Percentiles rank a stretch among this genome's conserved stretches.
Conservation (phyloP, 2,329 filamentous ascomycete genomes). For the Mycosphaerella arachidis region DNA sequence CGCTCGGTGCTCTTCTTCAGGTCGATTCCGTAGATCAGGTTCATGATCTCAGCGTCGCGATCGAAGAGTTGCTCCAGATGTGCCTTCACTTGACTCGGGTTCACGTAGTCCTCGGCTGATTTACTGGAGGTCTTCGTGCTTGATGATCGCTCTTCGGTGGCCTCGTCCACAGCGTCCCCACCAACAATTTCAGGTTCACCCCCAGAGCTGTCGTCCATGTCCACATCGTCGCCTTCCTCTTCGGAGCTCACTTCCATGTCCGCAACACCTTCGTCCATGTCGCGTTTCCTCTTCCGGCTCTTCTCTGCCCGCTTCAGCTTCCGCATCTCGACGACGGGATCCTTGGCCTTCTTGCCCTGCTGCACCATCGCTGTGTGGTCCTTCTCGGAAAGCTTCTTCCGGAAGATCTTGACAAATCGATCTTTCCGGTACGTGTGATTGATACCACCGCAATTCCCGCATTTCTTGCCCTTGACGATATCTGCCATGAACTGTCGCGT, state of each 20-base stretch:
- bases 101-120: constrained; percentile 67
- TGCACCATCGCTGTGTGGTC: constrained; percentile 74
- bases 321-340: constrained; percentile 62
- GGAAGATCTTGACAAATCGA: constrained; percentile 87
- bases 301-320: constrained; percentile 37
- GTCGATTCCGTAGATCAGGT: constrained; percentile 63
- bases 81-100: constrained; percentile 75
- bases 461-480: constrained; percentile 66
- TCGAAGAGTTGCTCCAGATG: constrained; percentile 75
- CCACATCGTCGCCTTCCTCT: constrained; percentile 37
- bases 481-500: constrained; percentile 77
- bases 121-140: constrained; percentile 38
- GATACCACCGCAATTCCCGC: constrained; percentile 63
- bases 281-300: constrained; percentile 43
- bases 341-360: constrained; percentile 60
- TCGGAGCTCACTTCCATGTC: constrained; percentile 55
- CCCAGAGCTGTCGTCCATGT: constrained; percentile 37
- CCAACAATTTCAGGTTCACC: constrained; percentile 35
- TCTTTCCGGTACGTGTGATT: constrained; percentile 86
- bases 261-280: constrained; percentile 65
- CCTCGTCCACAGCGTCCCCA: constrained; percentile 51
- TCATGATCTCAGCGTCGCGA: constrained; percentile 77
- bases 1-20: constrained; percentile 8
- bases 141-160: constrained; percentile 37
- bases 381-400: constrained; percentile 70